Evolutionary conservation across 257 asterid genomes (phyloP).

Genomic region (Voacanga thouarsii): DNA sequence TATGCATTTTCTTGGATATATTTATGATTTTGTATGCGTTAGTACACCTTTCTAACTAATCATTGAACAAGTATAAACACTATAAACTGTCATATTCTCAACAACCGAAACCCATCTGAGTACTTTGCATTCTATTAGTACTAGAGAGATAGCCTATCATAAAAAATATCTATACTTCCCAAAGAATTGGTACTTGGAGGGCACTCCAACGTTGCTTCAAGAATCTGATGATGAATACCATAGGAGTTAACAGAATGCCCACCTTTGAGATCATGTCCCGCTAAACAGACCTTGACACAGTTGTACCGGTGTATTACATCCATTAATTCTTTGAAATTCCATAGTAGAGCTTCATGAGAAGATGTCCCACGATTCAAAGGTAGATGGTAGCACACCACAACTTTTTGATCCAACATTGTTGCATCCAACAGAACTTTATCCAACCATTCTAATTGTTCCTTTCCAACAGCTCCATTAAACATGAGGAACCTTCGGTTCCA

Average conservation of each 20-base stretch:
- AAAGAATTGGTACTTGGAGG: slow-evolving; percentile 81
- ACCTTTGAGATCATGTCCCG: slow-evolving; percentile 84
- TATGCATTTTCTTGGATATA: not conserved
- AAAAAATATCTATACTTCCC: slow-evolving; percentile 61
- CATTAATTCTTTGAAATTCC: slow-evolving; percentile 94
- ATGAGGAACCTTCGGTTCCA: slow-evolving; percentile 70
- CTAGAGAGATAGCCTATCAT: slow-evolving; percentile 65
- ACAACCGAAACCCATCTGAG: slow-evolving; percentile 55
- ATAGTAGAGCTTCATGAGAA: slow-evolving; percentile 50
- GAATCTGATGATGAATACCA: slow-evolving; percentile 81
- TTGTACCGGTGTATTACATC: slow-evolving; percentile 62
- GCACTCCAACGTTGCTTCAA: slow-evolving; percentile 90
- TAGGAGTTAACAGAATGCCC: slow-evolving; percentile 63
- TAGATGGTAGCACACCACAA: slow-evolving; percentile 72
- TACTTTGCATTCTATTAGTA: slow-evolving; percentile 60
- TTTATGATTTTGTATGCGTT: not conserved
- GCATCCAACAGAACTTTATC: slow-evolving; percentile 57
- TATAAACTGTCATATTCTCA: slow-evolving; percentile 4
- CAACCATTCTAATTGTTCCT: slow-evolving; percentile 83
- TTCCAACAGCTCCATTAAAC: slow-evolving; percentile 91
- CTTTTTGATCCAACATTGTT: slow-evolving; percentile 54
- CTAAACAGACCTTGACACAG: slow-evolving; percentile 82
- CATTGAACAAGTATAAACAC: not conserved
- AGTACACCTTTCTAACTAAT: not conserved
- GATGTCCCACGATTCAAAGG: slow-evolving; percentile 66